Evolutionary conservation across 495 filamentous ascomycete genomes (phyloP), one percentile per base, ranked within the genome.

Genomic region (Daldinia concentrica): DNA sequence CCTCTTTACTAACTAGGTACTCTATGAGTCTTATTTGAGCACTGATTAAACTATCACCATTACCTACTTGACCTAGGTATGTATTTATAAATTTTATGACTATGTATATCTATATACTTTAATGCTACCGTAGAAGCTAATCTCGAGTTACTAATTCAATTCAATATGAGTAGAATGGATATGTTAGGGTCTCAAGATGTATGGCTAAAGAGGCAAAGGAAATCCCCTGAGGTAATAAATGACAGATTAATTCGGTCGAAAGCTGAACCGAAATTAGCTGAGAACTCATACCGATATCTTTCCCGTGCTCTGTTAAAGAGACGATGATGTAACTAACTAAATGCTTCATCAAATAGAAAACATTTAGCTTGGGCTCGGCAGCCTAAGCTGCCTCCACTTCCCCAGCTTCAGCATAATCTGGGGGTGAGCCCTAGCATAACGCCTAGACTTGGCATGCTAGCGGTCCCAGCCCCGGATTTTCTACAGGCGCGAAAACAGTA

Each of bases 381-480:
- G 52, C 52, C 11, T 68, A 2, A 48, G 36, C 45, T 17, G 32
- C 51, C 62, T 50, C 62, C 37, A 58, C n/a, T 55, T 55, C 62
- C 62, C 37, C 62, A 55, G 19, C 30, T 55, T 29, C 58, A 45
- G 12, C 63, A 52, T 32, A 66, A 71, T 67, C 69, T 34, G 63
- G 58, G 58, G 69, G 66, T 29, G 24, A 34, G 26, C 55, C 67
- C 60, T 2, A 17, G 26, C 15, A 36, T 19, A 41, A 39, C 19
- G 30, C n/a, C 43, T 17, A 51, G 24, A 43, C 43, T 48, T 64
- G 64, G 56, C 37, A 55, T 39, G 9, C 22, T 43, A 22, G 48
- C 64, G 51, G 30, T 56, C 2, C 24, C 22, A 64, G 34, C 59
- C 39, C 64, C 50, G 37, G 55, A 48, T 66, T 62, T 27, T 68